Evolutionary conservation across 2,329 filamentous ascomycete genomes (phyloP), one percentile per base, ranked within the genome.

Genomic region (Plenodomus biglobosus): DNA sequence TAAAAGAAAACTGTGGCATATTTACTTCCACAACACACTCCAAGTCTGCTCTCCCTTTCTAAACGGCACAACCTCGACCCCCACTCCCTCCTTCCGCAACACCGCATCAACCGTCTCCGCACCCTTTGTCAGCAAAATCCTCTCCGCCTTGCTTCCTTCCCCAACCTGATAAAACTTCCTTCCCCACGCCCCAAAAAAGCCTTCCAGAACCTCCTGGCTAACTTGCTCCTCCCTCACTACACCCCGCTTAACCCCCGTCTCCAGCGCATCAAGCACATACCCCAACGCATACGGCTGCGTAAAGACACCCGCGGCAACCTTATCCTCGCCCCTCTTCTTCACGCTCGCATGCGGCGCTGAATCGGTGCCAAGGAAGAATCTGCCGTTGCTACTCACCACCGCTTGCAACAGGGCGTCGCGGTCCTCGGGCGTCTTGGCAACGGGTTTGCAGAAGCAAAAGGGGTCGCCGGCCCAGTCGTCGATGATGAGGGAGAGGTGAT

Each of bases 401-500:
- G 85, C 84, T 46, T 82, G 78, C 43, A 95, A 72, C 35, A 95
- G 78, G 5, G 89, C 88, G 42, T 85, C 81, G 4, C 90, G 81
- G 64, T 92, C 86, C 15, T 79, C 81, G 0, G 88, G 85, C 30
- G 83, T 85, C 76, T 80, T 80, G 3, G 77, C 77, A 2, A 80
- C 83, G 4, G 85, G 85, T 68, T 89, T 89, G 76, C 86, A 89
- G 76, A 92, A 95, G 65, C 86, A 83, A 81, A 92, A 85, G 65
- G 91, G 81, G 62, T 88, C 82, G 44, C 77, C 76, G 3, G 75
- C 75, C 77, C 86, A 87, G 61, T 91, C 85, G 62, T 94, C 87
- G 15, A 89, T 84, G 11, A 87, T 90, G 24, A 96, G 79, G 58
- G 83, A 90, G 18, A 95, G 78, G 65, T 96, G 91, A 66, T 96